Base-by-base conservation (phyloP, 2,329 filamentous ascomycete genomes). In the Aureobasidium namibiae region DNA sequence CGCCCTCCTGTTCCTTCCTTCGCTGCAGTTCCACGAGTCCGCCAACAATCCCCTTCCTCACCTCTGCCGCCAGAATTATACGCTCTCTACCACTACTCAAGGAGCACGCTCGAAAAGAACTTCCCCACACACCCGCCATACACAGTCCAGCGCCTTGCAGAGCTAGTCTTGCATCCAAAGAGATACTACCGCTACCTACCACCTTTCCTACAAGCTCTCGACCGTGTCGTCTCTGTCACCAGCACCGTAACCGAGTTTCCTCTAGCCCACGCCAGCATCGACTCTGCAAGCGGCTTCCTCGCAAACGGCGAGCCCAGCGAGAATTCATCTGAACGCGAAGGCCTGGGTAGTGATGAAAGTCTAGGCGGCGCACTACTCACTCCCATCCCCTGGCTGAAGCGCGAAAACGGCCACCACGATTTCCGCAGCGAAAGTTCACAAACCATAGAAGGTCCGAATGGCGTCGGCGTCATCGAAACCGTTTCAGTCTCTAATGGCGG, bases 321-420 rank as follows among this genome's bases (percentile, higher is more conserved):
- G 67, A 89, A 88, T 26, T 72, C 79, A 8, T 76, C 78, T n/a
- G 77, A 81, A 39, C 72, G 71, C 63, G 67, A 68, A 26, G 65
- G 66, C 1, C 76, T 92, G 7, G 92, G 90, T 1, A 90, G 88
- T 50, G 92, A 97, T 67, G 92, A 96, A 70, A 88, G 87, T 13
- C 77, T 97, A 1, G 92, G 92, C 23, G 94, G 94, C 7, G 94
- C 94, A 0, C 78, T 96, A 18, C 78, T 99, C 52, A 97, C 92
- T 1, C 94, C 92, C 0, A 97, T 99, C 60, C 89, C 92, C 0
- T 99, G 94, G 94, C 76, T 97, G 53, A 63, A 67, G 14, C 46
- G 46, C 36, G 64, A 62, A 3, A 63, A 63, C 26, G 68, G 73
- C 60, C 68, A 71, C 61, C 61, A 67, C 31, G 83, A 87, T 66